phyloP scores from a whole-genome alignment of 352 stramenopile genomes.

The Pythium chondricola region DNA sequence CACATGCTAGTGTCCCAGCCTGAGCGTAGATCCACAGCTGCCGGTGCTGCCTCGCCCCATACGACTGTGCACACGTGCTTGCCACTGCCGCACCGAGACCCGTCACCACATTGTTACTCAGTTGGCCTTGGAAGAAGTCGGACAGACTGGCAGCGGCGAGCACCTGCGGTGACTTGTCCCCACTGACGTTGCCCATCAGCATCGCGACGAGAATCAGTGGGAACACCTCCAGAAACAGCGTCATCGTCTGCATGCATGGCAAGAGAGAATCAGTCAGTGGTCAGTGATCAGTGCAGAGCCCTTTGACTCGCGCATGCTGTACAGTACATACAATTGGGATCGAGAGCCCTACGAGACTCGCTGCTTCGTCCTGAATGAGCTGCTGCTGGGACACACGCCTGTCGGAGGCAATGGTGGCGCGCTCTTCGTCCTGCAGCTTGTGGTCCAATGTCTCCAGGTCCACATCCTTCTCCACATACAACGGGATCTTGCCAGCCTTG shows the following conservation, averaged over 20 bases:
- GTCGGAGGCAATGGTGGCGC: neutral
- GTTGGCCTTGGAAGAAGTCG: slow-evolving; percentile 16
- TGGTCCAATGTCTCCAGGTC: slow-evolving; percentile 6
- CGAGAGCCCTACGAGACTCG: slow-evolving; percentile 11
- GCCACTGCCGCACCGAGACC: slow-evolving; percentile 27
- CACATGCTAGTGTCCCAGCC: slow-evolving; percentile 24
- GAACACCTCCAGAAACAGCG: slow-evolving; percentile 5
- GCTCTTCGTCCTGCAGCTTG: slow-evolving; percentile 5
- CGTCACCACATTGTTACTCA: slow-evolving; percentile 16
- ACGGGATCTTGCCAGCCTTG: neutral
- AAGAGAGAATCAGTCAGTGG: too few species aligned
- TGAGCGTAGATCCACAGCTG: slow-evolving; percentile 44
- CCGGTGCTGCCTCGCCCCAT: slow-evolving; percentile 22
- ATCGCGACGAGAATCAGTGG: slow-evolving; percentile 7
- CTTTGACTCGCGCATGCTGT: neutral
- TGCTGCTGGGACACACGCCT: neutral
- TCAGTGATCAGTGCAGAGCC: neutral
- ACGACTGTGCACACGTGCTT: slow-evolving; percentile 40
- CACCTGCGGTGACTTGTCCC: neutral
- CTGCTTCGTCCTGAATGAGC: slow-evolving; percentile 10
- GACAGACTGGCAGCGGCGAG: slow-evolving; percentile 11
- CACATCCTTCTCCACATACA: slow-evolving; percentile 2
- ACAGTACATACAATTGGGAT: slow-evolving; percentile 41
- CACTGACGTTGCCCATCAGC: slow-evolving; percentile 12
- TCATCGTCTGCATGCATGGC: slow-evolving; percentile 8